A percentile compares a stretch with the other conserved stretches of the same genome.
Evolutionary conservation across 108 stramenopile species (phyloP).

Genomic region (Aurantiochytrium sp.): DNA sequence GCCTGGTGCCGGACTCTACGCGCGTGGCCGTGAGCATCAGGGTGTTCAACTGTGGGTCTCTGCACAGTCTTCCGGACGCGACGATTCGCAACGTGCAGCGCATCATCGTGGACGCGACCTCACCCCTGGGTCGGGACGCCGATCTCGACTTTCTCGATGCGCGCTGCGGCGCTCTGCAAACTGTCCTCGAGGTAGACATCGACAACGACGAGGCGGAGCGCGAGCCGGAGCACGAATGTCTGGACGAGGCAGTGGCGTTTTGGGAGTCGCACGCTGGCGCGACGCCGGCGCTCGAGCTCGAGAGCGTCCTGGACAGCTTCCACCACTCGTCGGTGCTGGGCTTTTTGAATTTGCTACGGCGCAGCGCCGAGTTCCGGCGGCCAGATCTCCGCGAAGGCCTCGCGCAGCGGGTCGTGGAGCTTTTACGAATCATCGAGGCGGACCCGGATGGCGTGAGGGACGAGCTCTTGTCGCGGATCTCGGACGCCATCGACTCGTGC

Average conservation of each 20-base stretch:
- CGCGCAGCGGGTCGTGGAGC: neutral
- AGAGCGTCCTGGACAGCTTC: neutral
- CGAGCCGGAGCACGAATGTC: neutral
- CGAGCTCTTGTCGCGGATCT: neutral
- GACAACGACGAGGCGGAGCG: neutral
- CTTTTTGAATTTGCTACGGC: neutral
- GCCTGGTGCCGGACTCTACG: neutral
- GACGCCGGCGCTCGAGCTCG: neutral
- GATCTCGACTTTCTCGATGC: neutral
- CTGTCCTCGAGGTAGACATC: neutral
- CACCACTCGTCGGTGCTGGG: neutral
- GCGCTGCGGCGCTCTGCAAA: neutral
- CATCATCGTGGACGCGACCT: neutral
- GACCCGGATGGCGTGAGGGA: neutral
- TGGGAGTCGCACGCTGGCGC: neutral
- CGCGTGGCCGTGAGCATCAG: neutral
- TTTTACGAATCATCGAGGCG: neutral
- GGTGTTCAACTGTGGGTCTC: neutral
- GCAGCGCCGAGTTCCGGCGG: neutral
- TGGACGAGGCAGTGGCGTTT: neutral
- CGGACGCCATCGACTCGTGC: neutral
- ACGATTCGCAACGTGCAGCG: neutral
- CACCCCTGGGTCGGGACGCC: neutral
- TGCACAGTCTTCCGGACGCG: neutral
- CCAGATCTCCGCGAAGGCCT: neutral